phyloP scores from a whole-genome alignment of 139 green algal genomes.

The Cymbomonas tetramitiformis region DNA sequence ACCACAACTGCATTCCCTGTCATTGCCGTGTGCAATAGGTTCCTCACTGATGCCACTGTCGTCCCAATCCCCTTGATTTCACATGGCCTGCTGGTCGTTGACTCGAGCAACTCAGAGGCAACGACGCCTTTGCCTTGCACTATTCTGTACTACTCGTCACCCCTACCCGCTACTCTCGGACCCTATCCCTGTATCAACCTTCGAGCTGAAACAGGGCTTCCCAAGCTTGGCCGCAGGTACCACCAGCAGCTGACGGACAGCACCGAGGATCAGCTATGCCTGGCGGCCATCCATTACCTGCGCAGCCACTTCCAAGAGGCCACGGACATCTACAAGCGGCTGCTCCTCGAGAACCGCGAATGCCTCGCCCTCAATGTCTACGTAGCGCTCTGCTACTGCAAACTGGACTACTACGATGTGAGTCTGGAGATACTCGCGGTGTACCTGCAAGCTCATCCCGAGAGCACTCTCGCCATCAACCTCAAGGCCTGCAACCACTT shows the following conservation, averaged over 20 bases:
- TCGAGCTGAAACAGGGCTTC: too few relatives aligned
- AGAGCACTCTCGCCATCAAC: constrained; percentile 49
- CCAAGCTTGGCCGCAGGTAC: too few relatives aligned
- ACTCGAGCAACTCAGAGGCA: too few relatives aligned
- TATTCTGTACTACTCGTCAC: too few relatives aligned
- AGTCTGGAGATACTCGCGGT: constrained; percentile 55
- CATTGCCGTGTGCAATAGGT: too few relatives aligned
- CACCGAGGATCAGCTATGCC: constrained; percentile 57
- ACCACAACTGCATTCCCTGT: too few relatives aligned
- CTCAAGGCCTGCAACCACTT: constrained; percentile 55
- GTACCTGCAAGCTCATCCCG: constrained; percentile 38
- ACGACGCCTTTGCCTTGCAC: too few relatives aligned
- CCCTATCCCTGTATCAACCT: too few relatives aligned
- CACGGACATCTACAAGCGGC: constrained; percentile 66
- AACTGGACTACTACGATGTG: constrained; percentile 77
- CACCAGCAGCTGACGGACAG: constrained; percentile 50
- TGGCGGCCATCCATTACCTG: constrained; percentile 48
- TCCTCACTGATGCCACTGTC: too few relatives aligned
- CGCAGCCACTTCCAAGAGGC: constrained; percentile 54
- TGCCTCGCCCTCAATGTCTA: constrained; percentile 65
- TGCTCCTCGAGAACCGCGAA: constrained; percentile 42
- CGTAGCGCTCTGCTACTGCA: constrained; percentile 65
- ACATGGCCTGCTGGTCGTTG: too few relatives aligned
- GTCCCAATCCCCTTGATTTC: too few relatives aligned
- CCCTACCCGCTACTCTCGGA: too few relatives aligned